Conservation (phyloP, 2,329 filamentous ascomycete species). For the Exophiala phaeomuriformis region DNA sequence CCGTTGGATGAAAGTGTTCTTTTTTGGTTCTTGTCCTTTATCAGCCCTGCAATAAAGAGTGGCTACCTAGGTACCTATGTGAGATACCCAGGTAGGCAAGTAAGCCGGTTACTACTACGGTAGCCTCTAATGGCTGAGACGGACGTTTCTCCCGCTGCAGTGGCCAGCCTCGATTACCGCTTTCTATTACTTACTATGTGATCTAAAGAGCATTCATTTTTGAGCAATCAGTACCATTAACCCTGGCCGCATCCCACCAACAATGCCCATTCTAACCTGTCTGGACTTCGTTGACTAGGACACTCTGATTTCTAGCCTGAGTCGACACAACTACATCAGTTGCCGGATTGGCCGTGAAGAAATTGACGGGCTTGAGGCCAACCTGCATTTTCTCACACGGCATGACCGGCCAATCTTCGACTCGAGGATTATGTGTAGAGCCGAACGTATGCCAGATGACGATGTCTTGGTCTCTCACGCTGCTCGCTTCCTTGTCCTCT, state of each 20-base stretch:
- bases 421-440: slow-evolving; percentile 40
- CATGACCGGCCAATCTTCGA: slow-evolving; percentile 43
- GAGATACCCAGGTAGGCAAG: too few species aligned
- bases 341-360: slow-evolving; percentile 28
- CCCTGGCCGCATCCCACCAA: not conserved
- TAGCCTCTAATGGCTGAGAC: too few species aligned
- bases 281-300: slow-evolving; percentile 14
- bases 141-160: too few species aligned
- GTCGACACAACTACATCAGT: slow-evolving; percentile 25
- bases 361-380: slow-evolving; percentile 29
- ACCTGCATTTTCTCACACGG: slow-evolving; percentile 28
- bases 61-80: too few species aligned
- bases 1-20: not conserved
- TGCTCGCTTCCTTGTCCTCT: slow-evolving; percentile 27
- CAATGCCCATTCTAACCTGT: slow-evolving; percentile 9
- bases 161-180: too few species aligned
- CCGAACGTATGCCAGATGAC: slow-evolving; percentile 42
- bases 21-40: too few species aligned
- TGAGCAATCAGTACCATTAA: too few species aligned
- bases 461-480: slow-evolving; percentile 37
- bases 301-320: slow-evolving; percentile 21
- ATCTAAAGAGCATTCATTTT: too few species aligned
- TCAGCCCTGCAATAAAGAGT: too few species aligned
- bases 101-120: too few species aligned
- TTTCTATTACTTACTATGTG: too few species aligned